These are phyloP conservation scores for Aquilaria sinensis DNA, from an alignment of 345 rosid genomes.

Conservation along the genomic window DNA sequence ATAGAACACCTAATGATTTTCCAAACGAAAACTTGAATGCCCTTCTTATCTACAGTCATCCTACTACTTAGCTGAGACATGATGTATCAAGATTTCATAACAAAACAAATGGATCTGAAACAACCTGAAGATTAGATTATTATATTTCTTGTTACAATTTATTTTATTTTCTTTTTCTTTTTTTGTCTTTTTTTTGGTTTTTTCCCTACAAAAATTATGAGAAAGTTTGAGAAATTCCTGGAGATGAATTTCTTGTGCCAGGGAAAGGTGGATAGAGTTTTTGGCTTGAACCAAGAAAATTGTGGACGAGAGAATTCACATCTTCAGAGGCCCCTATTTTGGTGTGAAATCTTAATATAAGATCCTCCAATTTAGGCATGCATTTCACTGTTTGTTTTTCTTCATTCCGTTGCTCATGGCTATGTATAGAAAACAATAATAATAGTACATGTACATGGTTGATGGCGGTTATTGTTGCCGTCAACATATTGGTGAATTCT, in stretches of 20 bases:
- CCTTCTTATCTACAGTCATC: slow-evolving; percentile 51
- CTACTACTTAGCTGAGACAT: slow-evolving; percentile 1
- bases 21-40: slow-evolving; percentile 32
- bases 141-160: not conserved
- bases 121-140: not conserved
- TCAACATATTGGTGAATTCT: too few relatives aligned
- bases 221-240: not conserved
- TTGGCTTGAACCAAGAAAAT: not conserved
- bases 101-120: not conserved
- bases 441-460: too few relatives aligned
- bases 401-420: slow-evolving; percentile 18
- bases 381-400: not conserved
- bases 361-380: slow-evolving; percentile 42
- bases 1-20: slow-evolving; percentile 32
- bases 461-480: too few relatives aligned
- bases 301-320: slow-evolving; percentile 9
- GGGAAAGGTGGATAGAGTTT: slow-evolving; percentile 8
- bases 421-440: slow-evolving; percentile 19
- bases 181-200: not conserved
- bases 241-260: not conserved
- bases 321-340: slow-evolving; percentile 16
- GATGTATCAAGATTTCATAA: not conserved
- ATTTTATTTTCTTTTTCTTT: not conserved
- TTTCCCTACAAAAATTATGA: not conserved
- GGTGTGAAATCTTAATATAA: slow-evolving; percentile 23